Conservation (phyloP, 306 rosid species). For the Chamaecrista fasciculata region DNA sequence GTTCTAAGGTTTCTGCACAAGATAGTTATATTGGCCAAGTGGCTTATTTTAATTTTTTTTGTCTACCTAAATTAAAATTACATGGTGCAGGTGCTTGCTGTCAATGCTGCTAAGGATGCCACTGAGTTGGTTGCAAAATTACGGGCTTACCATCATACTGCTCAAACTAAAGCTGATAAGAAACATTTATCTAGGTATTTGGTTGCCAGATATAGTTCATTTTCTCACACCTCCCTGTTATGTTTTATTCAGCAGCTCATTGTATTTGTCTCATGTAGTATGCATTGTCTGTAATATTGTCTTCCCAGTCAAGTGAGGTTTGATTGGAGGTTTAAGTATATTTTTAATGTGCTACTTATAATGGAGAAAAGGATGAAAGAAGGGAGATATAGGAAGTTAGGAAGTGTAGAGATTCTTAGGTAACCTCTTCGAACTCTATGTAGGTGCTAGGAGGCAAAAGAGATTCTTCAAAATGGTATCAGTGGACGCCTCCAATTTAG, state of each 20-base stretch:
- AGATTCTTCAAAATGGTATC: background rate
- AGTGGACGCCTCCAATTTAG: background rate
- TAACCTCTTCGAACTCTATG: background rate
- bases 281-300: background rate
- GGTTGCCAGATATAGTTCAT: background rate
- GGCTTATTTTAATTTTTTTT: background rate
- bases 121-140: slow-evolving; percentile 87
- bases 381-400: background rate
- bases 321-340: background rate
- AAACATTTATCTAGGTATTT: slow-evolving; percentile 83
- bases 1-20: background rate
- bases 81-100: slow-evolving; percentile 78
- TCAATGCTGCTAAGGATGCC: slow-evolving; percentile 99
- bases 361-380: background rate
- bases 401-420: background rate
- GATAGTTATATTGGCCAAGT: background rate
- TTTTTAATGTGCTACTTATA: background rate
- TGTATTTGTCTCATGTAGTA: background rate
- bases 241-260: background rate
- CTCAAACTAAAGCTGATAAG: slow-evolving; percentile 87
- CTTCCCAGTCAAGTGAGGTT: background rate
- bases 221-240: background rate
- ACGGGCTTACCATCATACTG: slow-evolving; percentile 72
- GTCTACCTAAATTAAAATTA: background rate
- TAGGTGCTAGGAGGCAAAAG: background rate